Base-by-base conservation (phyloP, 192 early-diverging fungal genomes). In the Mortierella alpina region DNA sequence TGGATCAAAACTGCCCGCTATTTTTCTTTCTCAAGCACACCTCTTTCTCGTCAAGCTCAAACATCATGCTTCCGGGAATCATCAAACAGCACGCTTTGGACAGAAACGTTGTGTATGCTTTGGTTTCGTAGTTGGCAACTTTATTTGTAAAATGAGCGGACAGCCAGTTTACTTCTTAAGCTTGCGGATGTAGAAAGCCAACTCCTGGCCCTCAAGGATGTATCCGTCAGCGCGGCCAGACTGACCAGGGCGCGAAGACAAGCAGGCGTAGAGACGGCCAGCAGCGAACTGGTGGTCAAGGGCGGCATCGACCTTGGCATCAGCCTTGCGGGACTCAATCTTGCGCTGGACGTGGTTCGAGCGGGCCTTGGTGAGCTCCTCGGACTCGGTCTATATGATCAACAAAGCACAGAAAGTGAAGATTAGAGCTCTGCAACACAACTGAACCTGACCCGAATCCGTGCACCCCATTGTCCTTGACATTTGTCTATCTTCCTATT, bases 181-280 rank as follows among this genome's bases (percentile, higher is more conserved):
- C 77, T 80, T 80, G 70, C 77, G 77, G 77, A 80, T 82, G 93
- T 99, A 99, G 94, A 99, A 99, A 72, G 98, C 98, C 75, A 99
- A 94, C 90, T 99, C 98, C 92, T 98, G 96, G 73, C 98, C 98
- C 86, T 99, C 98, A 58, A 99, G 90, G 83, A 99, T 94, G 92
- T 98, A 98, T 69, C 98, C 98, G 86, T 99, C 98, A 74, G 91
- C 89, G 84, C 98, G 94, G 72, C 96, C 97, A 76, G 93, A 94
- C 89, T 99, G 97, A 84, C 97, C 97, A 49, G 96, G 97, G 80
- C 96, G 94, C 66, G 97, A 99, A 51, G 95, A 83, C 82, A 99
- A 86, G 82, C 92, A 91, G 82, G 97, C 97, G 82, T 88, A 97
- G 75, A 95, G 88, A 89, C 96, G 95, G 83, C 96, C 96, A 68